A percentile compares a stretch with the other conserved stretches of the same genome.
phyloP scores from a whole-genome alignment of 768 basidiomycete species.

The Chalciporus pseudorubinellus region DNA sequence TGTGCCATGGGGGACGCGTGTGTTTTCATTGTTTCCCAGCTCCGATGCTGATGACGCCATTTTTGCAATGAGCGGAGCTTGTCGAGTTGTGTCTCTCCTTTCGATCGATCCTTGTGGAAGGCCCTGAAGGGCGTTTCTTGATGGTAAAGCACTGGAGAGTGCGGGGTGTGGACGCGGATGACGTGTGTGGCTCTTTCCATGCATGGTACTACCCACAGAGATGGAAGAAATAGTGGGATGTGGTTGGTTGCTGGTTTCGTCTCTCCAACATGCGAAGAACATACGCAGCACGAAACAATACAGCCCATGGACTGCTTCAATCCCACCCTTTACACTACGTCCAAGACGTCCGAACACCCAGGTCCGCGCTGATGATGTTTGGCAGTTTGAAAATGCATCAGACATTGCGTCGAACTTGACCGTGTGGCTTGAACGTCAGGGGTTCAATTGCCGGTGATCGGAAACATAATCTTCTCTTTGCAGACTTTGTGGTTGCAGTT shows the following conservation, averaged over 20 bases:
- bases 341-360: neutral
- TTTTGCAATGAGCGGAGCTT: neutral
- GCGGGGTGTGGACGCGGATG: conserved; percentile 18
- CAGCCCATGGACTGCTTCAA: neutral
- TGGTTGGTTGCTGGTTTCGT: no score
- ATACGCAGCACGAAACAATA: conserved; percentile 1
- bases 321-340: neutral
- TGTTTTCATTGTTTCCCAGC: conserved; percentile 12
- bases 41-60: conserved; percentile 22
- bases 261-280: conserved; percentile 16
- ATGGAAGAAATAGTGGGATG: neutral
- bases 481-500: neutral
- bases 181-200: conserved; percentile 11
- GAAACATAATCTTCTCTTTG: neutral
- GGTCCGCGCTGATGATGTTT: neutral
- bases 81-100: neutral
- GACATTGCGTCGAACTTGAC: neutral
- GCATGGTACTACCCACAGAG: conserved; percentile 6
- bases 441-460: neutral
- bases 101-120: conserved; percentile 13
- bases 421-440: conserved; percentile 2
- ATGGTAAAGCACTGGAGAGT: conserved; percentile 16
- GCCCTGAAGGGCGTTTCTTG: conserved; percentile 11
- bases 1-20: conserved; percentile 28
- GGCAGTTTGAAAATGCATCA: neutral